Conservation (phyloP, 257 asterid species). For the Scutellaria minor region DNA sequence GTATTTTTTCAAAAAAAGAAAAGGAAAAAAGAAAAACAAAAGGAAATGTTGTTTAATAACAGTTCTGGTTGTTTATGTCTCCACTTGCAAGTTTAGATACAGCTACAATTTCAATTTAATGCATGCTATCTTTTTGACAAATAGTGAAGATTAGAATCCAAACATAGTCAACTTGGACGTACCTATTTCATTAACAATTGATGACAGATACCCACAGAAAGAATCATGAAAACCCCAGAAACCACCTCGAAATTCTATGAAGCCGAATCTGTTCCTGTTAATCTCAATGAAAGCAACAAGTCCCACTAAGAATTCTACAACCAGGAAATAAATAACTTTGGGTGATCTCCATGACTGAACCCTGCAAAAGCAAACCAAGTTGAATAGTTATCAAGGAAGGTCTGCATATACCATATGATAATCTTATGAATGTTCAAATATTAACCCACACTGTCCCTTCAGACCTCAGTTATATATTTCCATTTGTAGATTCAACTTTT, state of each 20-base stretch:
- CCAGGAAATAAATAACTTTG: conserved; percentile 53
- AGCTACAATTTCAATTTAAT: conserved; percentile 1
- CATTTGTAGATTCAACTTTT: not conserved
- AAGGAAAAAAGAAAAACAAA: not conserved
- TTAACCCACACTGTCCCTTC: not conserved
- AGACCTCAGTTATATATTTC: not conserved
- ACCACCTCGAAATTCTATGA: conserved; percentile 57
- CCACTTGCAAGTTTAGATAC: conserved; percentile 20
- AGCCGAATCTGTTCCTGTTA: conserved; percentile 54
- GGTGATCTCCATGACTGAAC: conserved; percentile 71
- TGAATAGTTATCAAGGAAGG: conserved; percentile 20
- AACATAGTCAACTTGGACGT: conserved; percentile 33
- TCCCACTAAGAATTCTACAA: conserved; percentile 61
- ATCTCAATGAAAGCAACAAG: conserved; percentile 62
- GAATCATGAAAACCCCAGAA: conserved; percentile 64
- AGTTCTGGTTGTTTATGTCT: not conserved
- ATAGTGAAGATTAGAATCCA: conserved; percentile 7
- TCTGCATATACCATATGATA: not conserved
- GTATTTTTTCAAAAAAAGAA: not conserved
- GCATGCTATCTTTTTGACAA: not conserved
- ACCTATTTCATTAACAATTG: conserved; percentile 69
- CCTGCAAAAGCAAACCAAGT: conserved; percentile 56
- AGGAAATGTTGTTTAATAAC: not conserved
- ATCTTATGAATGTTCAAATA: not conserved
- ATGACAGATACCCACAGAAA: conserved; percentile 61